Evolutionary conservation across 2,329 filamentous ascomycete species (phyloP).

Genomic region (Fusarium kyushuense): DNA sequence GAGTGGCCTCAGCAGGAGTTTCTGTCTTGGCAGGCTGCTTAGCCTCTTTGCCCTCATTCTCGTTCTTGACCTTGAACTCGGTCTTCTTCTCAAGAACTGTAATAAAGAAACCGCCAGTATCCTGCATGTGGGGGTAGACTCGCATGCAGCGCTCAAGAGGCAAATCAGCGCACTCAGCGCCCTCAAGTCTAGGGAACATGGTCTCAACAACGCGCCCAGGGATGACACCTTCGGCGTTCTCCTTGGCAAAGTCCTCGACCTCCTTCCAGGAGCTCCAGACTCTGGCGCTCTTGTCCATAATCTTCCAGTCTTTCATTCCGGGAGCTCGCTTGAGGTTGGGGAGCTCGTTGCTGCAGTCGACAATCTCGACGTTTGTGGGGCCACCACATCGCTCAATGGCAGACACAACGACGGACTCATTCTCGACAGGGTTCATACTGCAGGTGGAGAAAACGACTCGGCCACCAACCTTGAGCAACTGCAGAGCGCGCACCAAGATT

Average conservation of each 20-base stretch:
- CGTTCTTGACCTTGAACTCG: conserved; percentile 83
- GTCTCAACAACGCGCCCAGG: conserved; percentile 78
- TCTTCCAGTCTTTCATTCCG: conserved; percentile 85
- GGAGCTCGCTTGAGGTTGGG: conserved; percentile 80
- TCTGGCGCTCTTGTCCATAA: conserved; percentile 87
- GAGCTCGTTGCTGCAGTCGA: conserved; percentile 85
- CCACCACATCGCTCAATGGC: conserved; percentile 94
- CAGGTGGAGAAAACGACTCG: conserved; percentile 98
- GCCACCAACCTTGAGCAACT: conserved; percentile 95
- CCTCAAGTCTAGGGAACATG: conserved; percentile 81
- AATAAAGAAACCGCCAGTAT: conserved; percentile 98
- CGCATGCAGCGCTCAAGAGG: conserved; percentile 92
- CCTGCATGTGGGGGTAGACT: conserved; percentile 93
- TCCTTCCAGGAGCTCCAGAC: conserved; percentile 87
- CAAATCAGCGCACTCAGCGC: conserved; percentile 68
- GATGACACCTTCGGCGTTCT: conserved; percentile 63
- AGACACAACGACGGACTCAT: conserved; percentile 89
- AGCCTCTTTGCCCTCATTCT: conserved; percentile 61
- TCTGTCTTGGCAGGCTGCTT: conserved; percentile 36
- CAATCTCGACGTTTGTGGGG: conserved; percentile 79
- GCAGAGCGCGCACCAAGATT: conserved; percentile 90
- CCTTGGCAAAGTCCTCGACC: conserved; percentile 76
- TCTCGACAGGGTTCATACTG: conserved; percentile 98
- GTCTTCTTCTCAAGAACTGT: conserved; percentile 91
- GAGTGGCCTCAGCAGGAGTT: conserved; percentile 20